These are phyloP conservation scores for Aureobasidium leucospermi DNA, from an alignment of 2,329 filamentous ascomycete species.

Conservation along the genomic window DNA sequence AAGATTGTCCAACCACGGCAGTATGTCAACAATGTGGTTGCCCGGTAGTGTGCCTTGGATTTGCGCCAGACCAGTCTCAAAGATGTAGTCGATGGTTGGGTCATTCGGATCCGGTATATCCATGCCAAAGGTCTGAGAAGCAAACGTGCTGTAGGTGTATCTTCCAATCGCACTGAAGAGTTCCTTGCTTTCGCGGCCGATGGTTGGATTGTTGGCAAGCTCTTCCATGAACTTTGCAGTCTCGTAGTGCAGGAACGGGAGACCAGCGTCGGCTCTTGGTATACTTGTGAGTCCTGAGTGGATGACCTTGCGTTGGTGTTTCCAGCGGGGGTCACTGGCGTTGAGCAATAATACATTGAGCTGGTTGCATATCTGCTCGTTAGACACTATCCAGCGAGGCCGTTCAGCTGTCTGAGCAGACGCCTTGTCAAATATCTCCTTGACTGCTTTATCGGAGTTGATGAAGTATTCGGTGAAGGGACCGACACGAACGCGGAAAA, in stretches of 20 bases:
- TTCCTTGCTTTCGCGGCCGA: constrained; percentile 4
- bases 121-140: constrained; percentile 10
- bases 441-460: constrained; percentile 9
- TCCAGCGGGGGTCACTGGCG: constrained; percentile 13
- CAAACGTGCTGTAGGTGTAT: constrained; percentile 14
- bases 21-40: constrained; percentile 5
- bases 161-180: neutral
- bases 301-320: constrained; percentile 10
- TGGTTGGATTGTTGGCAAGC: constrained; percentile 1
- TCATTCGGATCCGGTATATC: constrained; percentile 6
- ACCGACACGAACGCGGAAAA: constrained; percentile 11
- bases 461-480: constrained; percentile 1
- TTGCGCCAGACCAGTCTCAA: constrained; percentile 10
- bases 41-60: constrained; percentile 11
- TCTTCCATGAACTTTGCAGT: constrained; percentile 12
- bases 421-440: constrained; percentile 11
- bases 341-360: constrained; percentile 13
- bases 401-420: constrained; percentile 10
- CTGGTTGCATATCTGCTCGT: constrained; percentile 14
- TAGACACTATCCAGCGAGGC: constrained; percentile 13
- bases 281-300: constrained; percentile 13
- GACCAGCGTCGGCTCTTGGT: constrained; percentile 11
- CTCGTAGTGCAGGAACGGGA: constrained; percentile 10
- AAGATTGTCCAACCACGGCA: constrained; percentile 11
- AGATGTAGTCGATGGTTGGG: constrained; percentile 10